Base-by-base conservation (phyloP, 148 eudicot species). In the Persicaria tinctoria region DNA sequence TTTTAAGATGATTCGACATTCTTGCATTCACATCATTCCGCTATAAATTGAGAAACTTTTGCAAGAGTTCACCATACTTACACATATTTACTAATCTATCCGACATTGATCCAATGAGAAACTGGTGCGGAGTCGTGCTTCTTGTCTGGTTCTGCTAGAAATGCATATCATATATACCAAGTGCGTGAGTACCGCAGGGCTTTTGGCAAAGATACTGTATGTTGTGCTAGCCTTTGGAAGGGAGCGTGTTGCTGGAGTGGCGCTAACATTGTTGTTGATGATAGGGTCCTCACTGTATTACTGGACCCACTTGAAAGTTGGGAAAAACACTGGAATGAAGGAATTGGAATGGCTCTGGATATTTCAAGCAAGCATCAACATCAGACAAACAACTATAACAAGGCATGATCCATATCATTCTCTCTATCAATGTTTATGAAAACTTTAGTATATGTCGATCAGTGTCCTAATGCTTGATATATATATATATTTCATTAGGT, bases 81-180 rank as follows among this genome's bases (percentile, higher is more conserved):
- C 51, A 0, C 51, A 2, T 50, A 7, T 5, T 2, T 12, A 50
- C 51, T 50, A 7, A 50, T 8, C 6, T 8, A 7, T 50, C 11
- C 51, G 11, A 50, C 11, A n/a, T n/a, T n/a, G n/a, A 7, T 56
- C n/a, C 27, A 57, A 5, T 56, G 23, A 56, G 32, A 66, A 87
- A 94, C 66, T 91, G 76, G 93, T 49, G 98, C 96, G 57, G 98
- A 94, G 77, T 80, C 89, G 74, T 88, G 97, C 88, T 80, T 94
- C 62, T 69, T 91, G 79, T 96, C 96, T 6, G 98, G 97, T 54
- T 91, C 98, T 68, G 91, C 91, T 62, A 88, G 86, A 76, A 94
- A 94, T 74, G 97, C 97, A 5, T 94, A 94, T 76, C 98, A n/a
- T n/a, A n/a, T n/a, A 94, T 85, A 91, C 98, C 41, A 91, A 84